Evolutionary conservation across 306 rosid genomes (phyloP).

Genomic region (Acacia crassicarpa): DNA sequence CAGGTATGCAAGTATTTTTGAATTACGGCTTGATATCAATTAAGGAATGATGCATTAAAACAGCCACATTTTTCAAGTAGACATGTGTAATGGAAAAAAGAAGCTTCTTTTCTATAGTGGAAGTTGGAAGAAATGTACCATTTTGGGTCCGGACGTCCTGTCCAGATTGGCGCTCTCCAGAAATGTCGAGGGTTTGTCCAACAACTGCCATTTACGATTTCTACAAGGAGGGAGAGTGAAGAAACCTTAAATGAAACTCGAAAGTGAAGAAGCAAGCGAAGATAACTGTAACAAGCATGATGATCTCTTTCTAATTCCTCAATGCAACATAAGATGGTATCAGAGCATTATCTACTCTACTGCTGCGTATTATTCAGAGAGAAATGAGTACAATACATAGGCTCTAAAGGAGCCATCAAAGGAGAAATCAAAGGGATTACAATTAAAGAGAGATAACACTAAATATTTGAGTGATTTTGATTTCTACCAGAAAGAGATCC

Average conservation of each 20-base stretch:
- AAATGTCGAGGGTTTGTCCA: constrained; percentile 69
- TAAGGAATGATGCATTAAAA: neutral
- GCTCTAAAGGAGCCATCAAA: too few species aligned
- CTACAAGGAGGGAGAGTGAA: neutral
- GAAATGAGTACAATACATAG: too few species aligned
- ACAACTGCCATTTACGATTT: constrained; percentile 50
- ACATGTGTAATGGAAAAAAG: neutral
- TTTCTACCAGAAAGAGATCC: neutral
- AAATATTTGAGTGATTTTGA: too few species aligned
- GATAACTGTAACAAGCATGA: neutral
- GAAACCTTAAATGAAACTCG: constrained; percentile 35
- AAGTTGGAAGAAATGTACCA: constrained; percentile 40
- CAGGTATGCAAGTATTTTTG: neutral
- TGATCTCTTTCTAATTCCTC: too few species aligned
- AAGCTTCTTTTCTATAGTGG: neutral
- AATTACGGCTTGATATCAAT: neutral
- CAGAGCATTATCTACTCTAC: too few species aligned
- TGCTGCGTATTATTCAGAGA: too few species aligned
- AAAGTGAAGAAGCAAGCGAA: neutral
- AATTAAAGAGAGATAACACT: too few species aligned
- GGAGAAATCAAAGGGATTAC: too few species aligned
- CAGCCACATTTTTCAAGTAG: neutral
- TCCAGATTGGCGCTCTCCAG: constrained; percentile 92
- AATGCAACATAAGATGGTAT: too few species aligned
- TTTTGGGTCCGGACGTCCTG: constrained; percentile 98